These are phyloP conservation scores for Heimioporus sp. DNA, from an alignment of 768 basidiomycete species.

Conservation along the genomic window DNA sequence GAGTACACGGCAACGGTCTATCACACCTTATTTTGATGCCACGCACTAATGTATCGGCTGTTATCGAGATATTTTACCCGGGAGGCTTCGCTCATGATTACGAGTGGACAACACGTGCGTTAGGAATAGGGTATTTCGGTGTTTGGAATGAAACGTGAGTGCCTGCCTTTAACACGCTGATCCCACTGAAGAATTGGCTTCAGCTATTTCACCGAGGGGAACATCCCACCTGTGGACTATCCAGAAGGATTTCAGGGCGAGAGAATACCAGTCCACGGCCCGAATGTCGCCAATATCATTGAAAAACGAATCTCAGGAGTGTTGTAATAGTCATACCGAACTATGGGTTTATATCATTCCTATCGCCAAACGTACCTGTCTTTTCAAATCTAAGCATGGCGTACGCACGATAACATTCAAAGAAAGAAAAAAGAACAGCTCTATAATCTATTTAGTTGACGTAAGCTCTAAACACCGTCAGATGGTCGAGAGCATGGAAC, in stretches of 20 bases:
- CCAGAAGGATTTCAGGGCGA: slow-evolving; percentile 84
- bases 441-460: slow-evolving; percentile 13
- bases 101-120: slow-evolving; percentile 72
- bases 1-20: slow-evolving; percentile 79
- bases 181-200: not conserved
- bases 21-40: slow-evolving; percentile 88
- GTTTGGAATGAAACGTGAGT: slow-evolving; percentile 80
- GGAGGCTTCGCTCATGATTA: slow-evolving; percentile 84
- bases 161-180: not conserved
- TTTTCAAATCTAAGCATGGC: too few species aligned
- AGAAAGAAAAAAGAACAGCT: too few species aligned
- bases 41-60: slow-evolving; percentile 67
- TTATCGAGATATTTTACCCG: slow-evolving; percentile 85
- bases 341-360: not conserved
- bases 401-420: too few species aligned
- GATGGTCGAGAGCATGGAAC: slow-evolving; percentile 37
- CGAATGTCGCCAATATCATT: slow-evolving; percentile 62
- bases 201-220: slow-evolving; percentile 27
- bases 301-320: slow-evolving; percentile 58
- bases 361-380: too few species aligned
- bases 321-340: not conserved
- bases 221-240: slow-evolving; percentile 55
- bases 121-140: slow-evolving; percentile 74
- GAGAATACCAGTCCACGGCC: slow-evolving; percentile 72
- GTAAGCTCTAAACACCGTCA: slow-evolving; percentile 30